Percentiles rank a stretch among this genome's conserved stretches.
These are phyloP conservation scores for Ophiostoma ips DNA, from an alignment of 2,329 filamentous ascomycete genomes.

Conservation along the genomic window DNA sequence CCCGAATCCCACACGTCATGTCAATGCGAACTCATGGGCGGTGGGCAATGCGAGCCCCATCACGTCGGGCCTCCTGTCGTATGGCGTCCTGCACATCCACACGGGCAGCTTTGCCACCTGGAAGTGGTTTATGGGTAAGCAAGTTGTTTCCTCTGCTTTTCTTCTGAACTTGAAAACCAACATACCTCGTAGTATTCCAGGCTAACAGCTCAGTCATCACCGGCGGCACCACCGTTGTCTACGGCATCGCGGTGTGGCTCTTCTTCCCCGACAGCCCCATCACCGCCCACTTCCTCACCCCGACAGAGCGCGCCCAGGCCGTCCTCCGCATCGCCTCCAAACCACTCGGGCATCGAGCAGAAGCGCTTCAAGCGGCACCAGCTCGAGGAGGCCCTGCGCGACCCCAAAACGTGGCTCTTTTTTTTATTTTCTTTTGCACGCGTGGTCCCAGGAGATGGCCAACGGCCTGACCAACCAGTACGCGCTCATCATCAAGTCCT, in stretches of 20 bases:
- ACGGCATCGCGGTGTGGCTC: constrained; percentile 18
- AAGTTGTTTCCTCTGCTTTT: too few species aligned
- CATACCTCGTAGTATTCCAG: too few species aligned
- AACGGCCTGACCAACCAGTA: constrained; percentile 14
- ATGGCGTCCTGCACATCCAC: constrained; percentile 23
- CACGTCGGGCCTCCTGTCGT: constrained; percentile 24
- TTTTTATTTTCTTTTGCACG: constrained; percentile 14
- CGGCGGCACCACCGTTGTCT: constrained; percentile 19
- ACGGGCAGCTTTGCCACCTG: constrained; percentile 8
- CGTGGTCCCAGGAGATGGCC: constrained; percentile 12
- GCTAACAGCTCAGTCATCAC: too few species aligned
- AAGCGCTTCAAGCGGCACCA: constrained; percentile 12
- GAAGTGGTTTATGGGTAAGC: constrained; percentile 19
- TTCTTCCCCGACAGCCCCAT: constrained; percentile 24
- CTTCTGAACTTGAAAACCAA: too few species aligned
- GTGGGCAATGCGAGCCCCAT: constrained; percentile 33
- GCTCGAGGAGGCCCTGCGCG: constrained; percentile 11
- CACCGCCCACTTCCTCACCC: constrained; percentile 21
- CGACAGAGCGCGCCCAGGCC: constrained; percentile 18
- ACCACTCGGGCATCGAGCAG: constrained; percentile 23
- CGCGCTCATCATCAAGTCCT: constrained; percentile 12
- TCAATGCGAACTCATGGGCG: constrained; percentile 41
- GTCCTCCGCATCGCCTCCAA: constrained; percentile 22
- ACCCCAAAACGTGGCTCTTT: constrained; percentile 16
- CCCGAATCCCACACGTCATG: too few species aligned